Evolutionary conservation across 805 yeast species (phyloP), one percentile per base, ranked within the genome.

Genomic region (Metschnikowia sp.): DNA sequence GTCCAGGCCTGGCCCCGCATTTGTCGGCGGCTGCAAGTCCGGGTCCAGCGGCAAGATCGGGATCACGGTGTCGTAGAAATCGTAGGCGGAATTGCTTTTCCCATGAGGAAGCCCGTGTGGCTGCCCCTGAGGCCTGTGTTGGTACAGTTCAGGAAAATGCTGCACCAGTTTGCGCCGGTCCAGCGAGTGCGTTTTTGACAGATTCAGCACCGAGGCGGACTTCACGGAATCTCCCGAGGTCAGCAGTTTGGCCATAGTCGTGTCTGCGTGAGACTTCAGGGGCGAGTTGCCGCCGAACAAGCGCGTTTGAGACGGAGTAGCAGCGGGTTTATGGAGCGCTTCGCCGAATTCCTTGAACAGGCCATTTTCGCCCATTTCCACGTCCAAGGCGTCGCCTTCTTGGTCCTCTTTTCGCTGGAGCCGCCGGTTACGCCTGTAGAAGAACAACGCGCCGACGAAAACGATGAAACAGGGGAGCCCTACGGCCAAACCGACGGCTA

Each of bases 401-500:
- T 47, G 40, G 51, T 70, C 76, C 54, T 72, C 76, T 36, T 47
- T 48, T 32, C 51, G 52, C 47, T 67, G 73, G 29, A 59, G 58
- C 34, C 64, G 58, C 36, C 64, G 64, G 52, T 66, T 65, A 40
- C 68, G 53, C 37, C 51, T 43, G 65, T 68, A 67, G 44, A 72
- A 56, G 11, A 57, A 29, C 4, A 56, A 32, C 32, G 58, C 53
- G 12, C 60, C 60, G 5, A 57, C 33, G 6, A 71, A 30, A 13
- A 70, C 59, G 7, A 72, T 46, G 39, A 63, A 59, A 30, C 69
- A 57, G 3, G 76, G 76, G 18, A 71, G 55, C 7, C 76, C 76
- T 18, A 72, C 69, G 15, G 74, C 71, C 35, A 72, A 58, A 3
- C 76, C 76, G 12, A 72, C 75, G 7, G 76, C 67, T 45, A 70